These are phyloP conservation scores for Boletus rufocinnamomeus DNA, from an alignment of 768 basidiomycete species.

Conservation along the genomic window DNA sequence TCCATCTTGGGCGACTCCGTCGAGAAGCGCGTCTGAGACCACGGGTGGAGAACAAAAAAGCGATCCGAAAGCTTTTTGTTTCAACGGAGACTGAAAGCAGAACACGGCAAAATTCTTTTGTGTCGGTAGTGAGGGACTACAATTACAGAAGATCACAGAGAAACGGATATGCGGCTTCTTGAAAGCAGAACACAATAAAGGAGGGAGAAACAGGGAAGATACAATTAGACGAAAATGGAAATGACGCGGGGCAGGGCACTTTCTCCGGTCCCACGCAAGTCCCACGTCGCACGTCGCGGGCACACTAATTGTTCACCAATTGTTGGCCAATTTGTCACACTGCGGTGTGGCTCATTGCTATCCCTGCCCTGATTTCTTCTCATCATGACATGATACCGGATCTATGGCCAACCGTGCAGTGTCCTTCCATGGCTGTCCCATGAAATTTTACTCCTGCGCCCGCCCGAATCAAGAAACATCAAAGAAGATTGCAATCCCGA, in stretches of 20 bases:
- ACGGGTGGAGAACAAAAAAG: constrained; percentile 37
- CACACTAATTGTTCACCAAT: constrained; percentile 34
- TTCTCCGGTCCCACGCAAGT: constrained; percentile 9
- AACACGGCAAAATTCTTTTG: constrained; percentile 35
- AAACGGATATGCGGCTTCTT: constrained; percentile 28
- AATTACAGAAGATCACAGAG: constrained; percentile 30
- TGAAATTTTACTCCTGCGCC: constrained; percentile 26
- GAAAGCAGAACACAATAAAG: constrained; percentile 36
- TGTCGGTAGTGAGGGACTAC: constrained; percentile 38
- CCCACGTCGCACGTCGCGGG: constrained; percentile 31
- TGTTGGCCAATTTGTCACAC: constrained; percentile 14
- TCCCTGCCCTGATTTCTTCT: constrained; percentile 16
- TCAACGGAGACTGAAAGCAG: constrained; percentile 15
- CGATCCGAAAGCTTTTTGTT: constrained; percentile 34
- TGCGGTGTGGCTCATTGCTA: constrained; percentile 12
- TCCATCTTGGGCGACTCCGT: constrained; percentile 37
- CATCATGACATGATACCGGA: constrained; percentile 28
- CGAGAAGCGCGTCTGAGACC: constrained; percentile 30
- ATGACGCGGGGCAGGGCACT: constrained; percentile 12
- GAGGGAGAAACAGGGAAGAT: constrained; percentile 35
- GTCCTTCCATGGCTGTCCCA: constrained; percentile 15
- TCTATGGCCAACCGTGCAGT: constrained; percentile 16
- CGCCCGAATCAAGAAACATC: constrained; percentile 34
- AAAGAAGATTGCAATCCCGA: constrained; percentile 27
- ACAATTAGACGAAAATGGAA: constrained; percentile 41